These are phyloP conservation scores for Sextonia rubra DNA, from an alignment of 164 flowering plant species.

Conservation along the genomic window DNA sequence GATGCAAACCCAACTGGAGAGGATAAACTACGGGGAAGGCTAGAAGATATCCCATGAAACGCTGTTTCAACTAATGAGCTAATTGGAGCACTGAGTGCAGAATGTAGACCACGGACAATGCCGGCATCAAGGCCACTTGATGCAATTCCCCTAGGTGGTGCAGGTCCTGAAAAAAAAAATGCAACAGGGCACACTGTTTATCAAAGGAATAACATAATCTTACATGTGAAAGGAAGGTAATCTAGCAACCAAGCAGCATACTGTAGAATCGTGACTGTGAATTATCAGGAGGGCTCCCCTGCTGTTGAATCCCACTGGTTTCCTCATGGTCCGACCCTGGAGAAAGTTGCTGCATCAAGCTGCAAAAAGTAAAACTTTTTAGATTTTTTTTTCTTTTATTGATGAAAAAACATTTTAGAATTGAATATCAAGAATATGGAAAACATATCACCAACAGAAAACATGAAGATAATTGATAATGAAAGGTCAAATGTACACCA, in stretches of 20 bases:
- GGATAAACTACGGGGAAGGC: conserved; percentile 48
- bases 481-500: neutral
- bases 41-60: conserved; percentile 37
- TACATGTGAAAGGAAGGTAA: neutral
- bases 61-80: conserved; percentile 35
- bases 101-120: conserved; percentile 27
- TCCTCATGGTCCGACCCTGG: conserved; percentile 47
- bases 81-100: conserved; percentile 26
- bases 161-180: conserved; percentile 27
- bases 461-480: neutral
- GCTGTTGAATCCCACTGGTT: conserved; percentile 20
- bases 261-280: conserved; percentile 33
- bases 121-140: conserved; percentile 42
- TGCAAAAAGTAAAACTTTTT: conserved; percentile 19
- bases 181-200: neutral
- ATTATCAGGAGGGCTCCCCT: conserved; percentile 31
- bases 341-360: conserved; percentile 38
- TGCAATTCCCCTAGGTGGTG: conserved; percentile 27
- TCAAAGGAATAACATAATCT: conserved; percentile 5
- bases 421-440: neutral
- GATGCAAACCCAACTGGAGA: conserved; percentile 38
- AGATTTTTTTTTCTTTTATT: too few relatives aligned
- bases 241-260: conserved; percentile 8
- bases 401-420: neutral
- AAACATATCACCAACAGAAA: neutral